Percentiles rank a stretch among this genome's conserved stretches.
These are phyloP conservation scores for Kwoniella pini DNA, from an alignment of 768 basidiomycete species.

Conservation along the genomic window DNA sequence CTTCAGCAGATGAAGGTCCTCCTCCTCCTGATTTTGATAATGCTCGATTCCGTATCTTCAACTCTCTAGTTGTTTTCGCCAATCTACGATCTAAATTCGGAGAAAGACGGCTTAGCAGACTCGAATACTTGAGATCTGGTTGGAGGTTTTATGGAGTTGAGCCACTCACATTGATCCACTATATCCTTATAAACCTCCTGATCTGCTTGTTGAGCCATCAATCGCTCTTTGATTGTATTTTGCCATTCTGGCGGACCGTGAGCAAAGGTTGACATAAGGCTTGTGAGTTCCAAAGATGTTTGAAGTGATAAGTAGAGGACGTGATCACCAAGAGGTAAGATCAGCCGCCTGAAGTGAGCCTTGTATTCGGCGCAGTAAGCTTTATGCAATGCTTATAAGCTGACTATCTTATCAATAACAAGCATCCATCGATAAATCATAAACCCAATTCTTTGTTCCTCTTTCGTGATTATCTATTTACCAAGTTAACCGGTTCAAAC, in stretches of 20 bases:
- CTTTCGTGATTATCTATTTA: no score
- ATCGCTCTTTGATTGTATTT: constrained; percentile 70
- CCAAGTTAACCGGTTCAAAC: no score
- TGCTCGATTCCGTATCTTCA: constrained; percentile 89
- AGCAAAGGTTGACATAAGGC: background rate
- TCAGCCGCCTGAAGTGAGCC: no score
- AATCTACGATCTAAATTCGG: constrained; percentile 72
- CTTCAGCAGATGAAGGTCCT: constrained; percentile 35
- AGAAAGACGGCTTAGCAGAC: background rate
- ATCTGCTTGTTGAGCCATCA: constrained; percentile 73
- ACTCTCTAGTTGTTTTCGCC: constrained; percentile 84
- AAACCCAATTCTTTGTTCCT: no score
- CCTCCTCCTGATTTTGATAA: constrained; percentile 76
- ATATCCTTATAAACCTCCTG: constrained; percentile 79
- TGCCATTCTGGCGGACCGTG: constrained; percentile 62
- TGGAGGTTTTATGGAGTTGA: background rate
- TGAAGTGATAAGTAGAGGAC: no score
- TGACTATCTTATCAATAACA: no score
- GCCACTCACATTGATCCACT: constrained; percentile 83
- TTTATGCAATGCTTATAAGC: no score
- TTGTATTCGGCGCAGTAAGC: no score
- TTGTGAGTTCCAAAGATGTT: background rate
- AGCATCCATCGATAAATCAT: no score
- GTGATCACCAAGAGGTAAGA: no score
- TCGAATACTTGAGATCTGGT: background rate